A percentile compares a stretch with the other conserved stretches of the same genome.
Evolutionary conservation across 192 early-diverging fungal genomes (phyloP).

Genomic region (Lobosporangium transversale): DNA sequence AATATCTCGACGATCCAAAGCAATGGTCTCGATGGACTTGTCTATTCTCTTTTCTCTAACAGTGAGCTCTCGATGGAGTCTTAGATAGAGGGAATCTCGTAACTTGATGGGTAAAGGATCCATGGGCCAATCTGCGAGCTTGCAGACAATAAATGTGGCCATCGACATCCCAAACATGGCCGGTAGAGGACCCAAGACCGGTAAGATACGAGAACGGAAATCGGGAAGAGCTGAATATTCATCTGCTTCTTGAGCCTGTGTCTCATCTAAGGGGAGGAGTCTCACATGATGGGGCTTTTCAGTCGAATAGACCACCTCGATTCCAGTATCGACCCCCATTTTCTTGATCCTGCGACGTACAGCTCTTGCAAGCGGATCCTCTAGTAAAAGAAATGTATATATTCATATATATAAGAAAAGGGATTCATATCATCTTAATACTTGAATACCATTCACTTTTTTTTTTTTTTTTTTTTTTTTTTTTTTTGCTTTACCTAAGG

Average conservation of each 20-base stretch:
- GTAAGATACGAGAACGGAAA: conserved; percentile 88
- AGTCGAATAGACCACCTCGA: conserved; percentile 94
- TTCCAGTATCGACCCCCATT: conserved; percentile 77
- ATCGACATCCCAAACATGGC: conserved; percentile 95
- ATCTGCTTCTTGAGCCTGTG: conserved; percentile 81
- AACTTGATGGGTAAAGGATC: conserved; percentile 80
- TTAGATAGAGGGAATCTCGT: conserved; percentile 76
- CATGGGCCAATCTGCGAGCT: conserved; percentile 69
- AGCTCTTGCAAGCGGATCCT: conserved; percentile 92
- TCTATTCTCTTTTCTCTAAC: conserved; percentile 47
- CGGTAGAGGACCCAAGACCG: conserved; percentile 90
- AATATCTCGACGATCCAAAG: conserved; percentile 75
- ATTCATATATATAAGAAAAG: not conserved
- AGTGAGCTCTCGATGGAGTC: conserved; percentile 78
- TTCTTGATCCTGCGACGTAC: conserved; percentile 81
- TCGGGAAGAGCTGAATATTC: conserved; percentile 94
- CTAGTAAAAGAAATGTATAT: conserved; percentile 40
- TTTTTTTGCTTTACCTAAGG: conserved; percentile 67
- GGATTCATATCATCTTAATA: not conserved
- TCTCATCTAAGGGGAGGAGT: conserved; percentile 89
- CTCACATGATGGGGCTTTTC: conserved; percentile 94
- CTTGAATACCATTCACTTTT: not conserved
- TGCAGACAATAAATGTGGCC: conserved; percentile 85
- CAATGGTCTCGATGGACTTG: conserved; percentile 44
- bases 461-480: not conserved